Evolutionary conservation across 108 stramenopile species (phyloP).

Genomic region (Nannochloropsis salina): DNA sequence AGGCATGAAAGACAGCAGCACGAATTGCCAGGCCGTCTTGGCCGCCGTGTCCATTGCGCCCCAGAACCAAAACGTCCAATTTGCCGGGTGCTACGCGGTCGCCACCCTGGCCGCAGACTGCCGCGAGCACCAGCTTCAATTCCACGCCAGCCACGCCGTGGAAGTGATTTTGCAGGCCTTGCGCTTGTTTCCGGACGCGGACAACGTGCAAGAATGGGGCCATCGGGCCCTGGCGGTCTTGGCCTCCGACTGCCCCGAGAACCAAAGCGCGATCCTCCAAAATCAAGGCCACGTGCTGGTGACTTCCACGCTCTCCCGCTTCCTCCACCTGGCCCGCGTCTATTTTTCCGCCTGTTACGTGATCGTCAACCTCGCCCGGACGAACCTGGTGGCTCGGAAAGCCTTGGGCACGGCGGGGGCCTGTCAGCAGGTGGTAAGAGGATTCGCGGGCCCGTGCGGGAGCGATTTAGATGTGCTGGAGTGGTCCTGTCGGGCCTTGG

Average conservation of each 20-base stretch:
- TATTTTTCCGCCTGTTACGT: conserved; percentile 9
- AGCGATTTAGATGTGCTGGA: neutral
- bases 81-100: neutral
- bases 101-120: neutral
- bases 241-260: neutral
- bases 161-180: neutral
- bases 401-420: neutral
- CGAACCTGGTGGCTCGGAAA: neutral
- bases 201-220: neutral
- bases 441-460: neutral
- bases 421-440: neutral
- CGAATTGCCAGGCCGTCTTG: neutral
- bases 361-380: neutral
- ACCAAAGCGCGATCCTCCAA: neutral
- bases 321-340: neutral
- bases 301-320: neutral
- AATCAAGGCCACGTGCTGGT: neutral
- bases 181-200: neutral
- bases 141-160: neutral
- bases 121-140: neutral
- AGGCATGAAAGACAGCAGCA: neutral
- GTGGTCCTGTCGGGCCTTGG: neutral
- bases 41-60: neutral
- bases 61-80: neutral
- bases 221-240: neutral